Evolutionary conservation across 768 basidiomycete genomes (phyloP).

Genomic region (Lanmaoa rubissima): DNA sequence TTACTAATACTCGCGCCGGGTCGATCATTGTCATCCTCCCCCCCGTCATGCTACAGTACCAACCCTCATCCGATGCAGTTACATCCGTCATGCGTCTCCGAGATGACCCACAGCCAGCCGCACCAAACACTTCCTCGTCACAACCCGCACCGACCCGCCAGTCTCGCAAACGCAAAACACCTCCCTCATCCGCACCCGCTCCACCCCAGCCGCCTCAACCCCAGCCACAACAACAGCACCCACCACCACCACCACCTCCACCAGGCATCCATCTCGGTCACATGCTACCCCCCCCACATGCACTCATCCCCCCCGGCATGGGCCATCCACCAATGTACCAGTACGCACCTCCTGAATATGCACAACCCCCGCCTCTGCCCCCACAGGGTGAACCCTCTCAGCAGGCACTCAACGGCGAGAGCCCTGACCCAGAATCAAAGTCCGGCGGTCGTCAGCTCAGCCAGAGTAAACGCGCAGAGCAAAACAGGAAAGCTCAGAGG

Average conservation of each 20-base stretch:
- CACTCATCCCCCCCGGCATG: conserved; percentile 46
- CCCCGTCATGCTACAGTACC: conserved; percentile 31
- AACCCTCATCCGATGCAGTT: conserved; percentile 13
- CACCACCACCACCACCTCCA: conserved; percentile 21
- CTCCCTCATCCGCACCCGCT: conserved; percentile 39
- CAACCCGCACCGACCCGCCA: conserved; percentile 23
- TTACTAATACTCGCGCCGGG: conserved; percentile 39
- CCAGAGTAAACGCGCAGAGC: conserved; percentile 85
- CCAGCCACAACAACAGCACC: conserved; percentile 29
- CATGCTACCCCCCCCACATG: conserved; percentile 53
- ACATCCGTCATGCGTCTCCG: conserved; percentile 54
- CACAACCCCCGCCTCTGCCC: conserved; percentile 27
- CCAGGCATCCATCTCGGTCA: conserved; percentile 45
- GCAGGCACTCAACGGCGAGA: conserved; percentile 26
- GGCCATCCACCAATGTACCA: conserved; percentile 32
- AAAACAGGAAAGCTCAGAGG: conserved; percentile 92
- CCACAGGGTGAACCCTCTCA: conserved; percentile 27
- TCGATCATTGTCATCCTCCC: conserved; percentile 26
- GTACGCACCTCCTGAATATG: conserved; percentile 34
- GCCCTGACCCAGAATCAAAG: conserved; percentile 7
- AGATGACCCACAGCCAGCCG: conserved; percentile 44
- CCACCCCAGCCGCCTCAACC: conserved; percentile 20
- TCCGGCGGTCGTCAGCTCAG: conserved; percentile 57
- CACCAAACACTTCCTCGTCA: conserved; percentile 14
- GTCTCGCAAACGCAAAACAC: conserved; percentile 67